A percentile compares a stretch with the other conserved stretches of the same genome.
Evolutionary conservation across 257 asterid genomes (phyloP).

Genomic region (Gardenia jasminoides): DNA sequence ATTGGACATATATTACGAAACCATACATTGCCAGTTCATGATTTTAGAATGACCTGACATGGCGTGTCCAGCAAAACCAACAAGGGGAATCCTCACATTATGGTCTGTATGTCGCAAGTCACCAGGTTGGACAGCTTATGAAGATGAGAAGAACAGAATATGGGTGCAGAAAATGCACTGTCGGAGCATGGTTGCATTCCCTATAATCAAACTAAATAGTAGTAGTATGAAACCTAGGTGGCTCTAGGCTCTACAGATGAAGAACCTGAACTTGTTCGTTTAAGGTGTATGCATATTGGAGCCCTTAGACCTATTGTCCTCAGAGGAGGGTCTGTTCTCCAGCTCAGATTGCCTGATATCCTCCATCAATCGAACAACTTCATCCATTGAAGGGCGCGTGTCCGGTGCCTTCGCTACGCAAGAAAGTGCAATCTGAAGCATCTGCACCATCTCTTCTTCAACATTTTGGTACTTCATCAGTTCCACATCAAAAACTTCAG

Average conservation of each 20-base stretch:
- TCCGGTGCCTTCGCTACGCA: conserved; percentile 74
- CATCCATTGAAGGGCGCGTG: conserved; percentile 64
- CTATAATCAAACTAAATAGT: background rate
- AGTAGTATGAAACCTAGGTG: background rate
- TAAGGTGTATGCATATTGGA: conserved; percentile 49
- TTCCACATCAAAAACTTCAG: conserved; percentile 86
- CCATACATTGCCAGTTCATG: background rate
- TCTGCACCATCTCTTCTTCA: conserved; percentile 91
- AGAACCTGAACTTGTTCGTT: conserved; percentile 17
- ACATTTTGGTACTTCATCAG: conserved; percentile 49
- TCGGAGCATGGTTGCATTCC: background rate
- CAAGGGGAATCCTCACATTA: background rate
- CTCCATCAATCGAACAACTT: conserved; percentile 71
- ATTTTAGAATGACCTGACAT: background rate
- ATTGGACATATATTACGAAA: too few relatives aligned
- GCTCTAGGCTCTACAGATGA: background rate
- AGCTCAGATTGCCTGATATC: conserved; percentile 51
- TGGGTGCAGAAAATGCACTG: background rate
- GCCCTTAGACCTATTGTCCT: conserved; percentile 57
- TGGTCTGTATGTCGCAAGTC: background rate
- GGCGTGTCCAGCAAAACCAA: background rate
- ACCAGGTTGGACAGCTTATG: background rate
- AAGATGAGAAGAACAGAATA: background rate
- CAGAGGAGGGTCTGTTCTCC: conserved; percentile 66
- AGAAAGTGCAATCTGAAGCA: conserved; percentile 87